These are phyloP conservation scores for Fusarium sp. DNA, from an alignment of 2,329 filamentous ascomycete genomes.

Conservation along the genomic window DNA sequence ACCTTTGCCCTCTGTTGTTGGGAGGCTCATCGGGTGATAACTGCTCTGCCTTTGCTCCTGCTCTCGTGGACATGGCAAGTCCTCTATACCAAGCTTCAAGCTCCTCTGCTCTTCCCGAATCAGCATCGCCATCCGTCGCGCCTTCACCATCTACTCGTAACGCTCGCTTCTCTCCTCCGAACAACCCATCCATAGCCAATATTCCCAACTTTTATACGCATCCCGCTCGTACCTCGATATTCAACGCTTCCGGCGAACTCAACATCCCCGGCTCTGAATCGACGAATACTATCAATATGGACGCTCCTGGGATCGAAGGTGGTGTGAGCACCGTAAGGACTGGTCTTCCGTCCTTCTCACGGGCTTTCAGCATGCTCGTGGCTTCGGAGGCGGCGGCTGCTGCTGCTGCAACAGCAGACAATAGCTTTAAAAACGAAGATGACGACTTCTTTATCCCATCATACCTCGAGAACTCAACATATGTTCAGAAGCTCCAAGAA, in stretches of 20 bases:
- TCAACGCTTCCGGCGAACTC: slow-evolving; percentile 61
- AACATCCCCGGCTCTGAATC: slow-evolving; percentile 32
- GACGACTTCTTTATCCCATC: slow-evolving; percentile 82
- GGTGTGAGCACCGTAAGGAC: slow-evolving; percentile 44
- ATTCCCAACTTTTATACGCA: slow-evolving; percentile 47
- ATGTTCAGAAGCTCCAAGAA: slow-evolving; percentile 81
- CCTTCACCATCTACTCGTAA: slow-evolving; percentile 38
- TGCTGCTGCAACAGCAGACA: slow-evolving; percentile 42
- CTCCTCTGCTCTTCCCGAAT: slow-evolving; percentile 41
- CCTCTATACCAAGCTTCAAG: slow-evolving; percentile 43
- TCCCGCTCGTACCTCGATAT: slow-evolving; percentile 56
- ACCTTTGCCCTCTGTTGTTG: slow-evolving; percentile 10
- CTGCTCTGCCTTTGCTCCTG: slow-evolving; percentile 8
- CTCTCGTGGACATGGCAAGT: slow-evolving; percentile 44
- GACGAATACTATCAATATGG: slow-evolving; percentile 47
- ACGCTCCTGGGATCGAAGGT: slow-evolving; percentile 51
- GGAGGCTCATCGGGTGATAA: slow-evolving; percentile 16
- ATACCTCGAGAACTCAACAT: slow-evolving; percentile 82
- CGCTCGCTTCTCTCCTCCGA: slow-evolving; percentile 32
- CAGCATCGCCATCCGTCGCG: slow-evolving; percentile 37
- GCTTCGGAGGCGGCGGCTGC: slow-evolving; percentile 46
- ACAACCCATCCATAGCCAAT: slow-evolving; percentile 26
- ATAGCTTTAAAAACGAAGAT: slow-evolving; percentile 44
- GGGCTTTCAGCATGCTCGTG: slow-evolving; percentile 65
- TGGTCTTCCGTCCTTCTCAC: slow-evolving; percentile 61